Conservation (phyloP, 2,329 filamentous ascomycete genomes). For the Verruconis gallopava region DNA sequence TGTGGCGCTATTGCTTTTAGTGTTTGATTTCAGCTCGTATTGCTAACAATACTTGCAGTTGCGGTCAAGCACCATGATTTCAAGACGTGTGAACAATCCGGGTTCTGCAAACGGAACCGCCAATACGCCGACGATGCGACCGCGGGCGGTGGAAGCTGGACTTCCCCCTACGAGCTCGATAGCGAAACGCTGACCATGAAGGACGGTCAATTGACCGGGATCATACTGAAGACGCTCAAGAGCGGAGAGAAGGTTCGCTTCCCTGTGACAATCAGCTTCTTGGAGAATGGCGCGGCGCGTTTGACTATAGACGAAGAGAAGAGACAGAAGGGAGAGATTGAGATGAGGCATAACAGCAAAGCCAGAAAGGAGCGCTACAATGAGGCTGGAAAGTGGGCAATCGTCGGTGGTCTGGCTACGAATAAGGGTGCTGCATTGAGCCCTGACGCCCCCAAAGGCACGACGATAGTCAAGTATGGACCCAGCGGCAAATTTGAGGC, state of each 20-base stretch:
- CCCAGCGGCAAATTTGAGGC: slow-evolving; percentile 65
- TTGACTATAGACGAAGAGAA: slow-evolving; percentile 87
- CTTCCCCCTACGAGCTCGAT: slow-evolving; percentile 66
- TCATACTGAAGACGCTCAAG: slow-evolving; percentile 65
- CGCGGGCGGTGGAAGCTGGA: slow-evolving; percentile 54
- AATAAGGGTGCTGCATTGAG: slow-evolving; percentile 60
- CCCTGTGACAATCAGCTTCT: slow-evolving; percentile 75
- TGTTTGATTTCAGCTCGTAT: too few relatives aligned
- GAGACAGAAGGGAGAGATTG: slow-evolving; percentile 76
- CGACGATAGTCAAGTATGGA: slow-evolving; percentile 66
- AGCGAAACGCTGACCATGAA: slow-evolving; percentile 61
- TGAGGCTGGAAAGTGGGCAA: slow-evolving; percentile 72
- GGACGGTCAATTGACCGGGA: slow-evolving; percentile 66
- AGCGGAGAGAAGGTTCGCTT: slow-evolving; percentile 59
- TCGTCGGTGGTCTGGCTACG: slow-evolving; percentile 66
- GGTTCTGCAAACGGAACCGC: slow-evolving; percentile 94
- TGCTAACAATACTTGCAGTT: slow-evolving; percentile 40
- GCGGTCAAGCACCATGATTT: slow-evolving; percentile 93
- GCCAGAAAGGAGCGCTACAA: slow-evolving; percentile 89
- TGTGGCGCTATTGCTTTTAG: too few relatives aligned
- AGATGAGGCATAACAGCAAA: slow-evolving; percentile 71
- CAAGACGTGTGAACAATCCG: slow-evolving; percentile 90
- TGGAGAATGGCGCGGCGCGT: slow-evolving; percentile 77
- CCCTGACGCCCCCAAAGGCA: slow-evolving; percentile 50
- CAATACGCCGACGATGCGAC: slow-evolving; percentile 69